Conservation (phyloP, 1,284 basidiomycete species). For the Mrakiaceae sp. region DNA sequence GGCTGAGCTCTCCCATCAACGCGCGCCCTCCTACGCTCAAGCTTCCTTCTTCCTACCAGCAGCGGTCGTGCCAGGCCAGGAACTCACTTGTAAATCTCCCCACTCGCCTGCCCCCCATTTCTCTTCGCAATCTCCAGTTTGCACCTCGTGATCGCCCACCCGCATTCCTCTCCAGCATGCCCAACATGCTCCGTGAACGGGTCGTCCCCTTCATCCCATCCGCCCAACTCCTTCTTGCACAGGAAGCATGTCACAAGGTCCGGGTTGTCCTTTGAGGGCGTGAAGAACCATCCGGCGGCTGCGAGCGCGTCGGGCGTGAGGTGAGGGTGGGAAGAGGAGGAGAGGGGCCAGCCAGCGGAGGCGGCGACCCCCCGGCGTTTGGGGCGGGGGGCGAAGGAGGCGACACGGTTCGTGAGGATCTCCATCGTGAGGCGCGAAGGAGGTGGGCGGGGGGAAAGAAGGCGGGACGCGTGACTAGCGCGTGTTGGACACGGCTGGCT, state of each 20-base stretch:
- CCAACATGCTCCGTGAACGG: slow-evolving; percentile 58
- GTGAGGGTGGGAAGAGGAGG: slow-evolving; percentile 27
- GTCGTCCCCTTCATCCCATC: slow-evolving; percentile 68
- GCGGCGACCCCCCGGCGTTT: slow-evolving; percentile 25
- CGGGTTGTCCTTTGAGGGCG: slow-evolving; percentile 47
- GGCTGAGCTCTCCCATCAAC: no score
- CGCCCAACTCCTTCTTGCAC: slow-evolving; percentile 61
- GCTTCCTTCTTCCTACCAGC: no score
- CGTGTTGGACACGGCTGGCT: no score
- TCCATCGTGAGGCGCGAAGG: slow-evolving; percentile 24
- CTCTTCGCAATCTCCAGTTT: slow-evolving; percentile 38
- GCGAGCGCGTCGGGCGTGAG: slow-evolving; percentile 61
- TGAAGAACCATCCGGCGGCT: slow-evolving; percentile 70
- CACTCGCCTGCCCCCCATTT: slow-evolving; percentile 17
- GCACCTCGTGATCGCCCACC: slow-evolving; percentile 67
- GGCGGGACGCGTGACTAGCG: not conserved
- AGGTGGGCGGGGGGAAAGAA: not conserved
- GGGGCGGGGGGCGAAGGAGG: slow-evolving; percentile 24
- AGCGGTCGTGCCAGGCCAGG: no score
- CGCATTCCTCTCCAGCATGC: slow-evolving; percentile 53
- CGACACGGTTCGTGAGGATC: slow-evolving; percentile 25
- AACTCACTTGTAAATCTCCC: slow-evolving; percentile 4
- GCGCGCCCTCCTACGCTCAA: no score
- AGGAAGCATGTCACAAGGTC: slow-evolving; percentile 65
- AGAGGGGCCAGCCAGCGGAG: slow-evolving; percentile 29